phyloP scores from a whole-genome alignment of 2,329 filamentous ascomycete genomes.

The Colletotrichum agaves region DNA sequence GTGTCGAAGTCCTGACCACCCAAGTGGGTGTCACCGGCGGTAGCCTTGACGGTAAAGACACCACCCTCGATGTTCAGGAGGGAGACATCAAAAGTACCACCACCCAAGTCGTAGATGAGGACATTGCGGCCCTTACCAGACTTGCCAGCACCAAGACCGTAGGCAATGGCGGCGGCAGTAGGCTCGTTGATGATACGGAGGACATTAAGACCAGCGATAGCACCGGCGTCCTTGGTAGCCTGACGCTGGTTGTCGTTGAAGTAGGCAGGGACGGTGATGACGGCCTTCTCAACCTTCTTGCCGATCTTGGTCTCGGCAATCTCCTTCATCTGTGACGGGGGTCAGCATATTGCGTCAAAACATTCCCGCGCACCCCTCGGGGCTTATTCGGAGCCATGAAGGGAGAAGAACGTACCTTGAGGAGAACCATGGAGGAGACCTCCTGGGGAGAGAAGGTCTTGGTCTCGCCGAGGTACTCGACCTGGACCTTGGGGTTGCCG shows the following conservation, averaged over 20 bases:
- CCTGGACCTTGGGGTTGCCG: slow-evolving; percentile 90
- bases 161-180: slow-evolving; percentile 96
- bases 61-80: slow-evolving; percentile 98
- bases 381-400: background rate
- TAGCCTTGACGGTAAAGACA: slow-evolving; percentile 99
- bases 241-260: slow-evolving; percentile 99
- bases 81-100: slow-evolving; percentile 99
- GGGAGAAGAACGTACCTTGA: slow-evolving; percentile 75
- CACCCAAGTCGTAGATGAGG: slow-evolving; percentile 99
- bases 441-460: slow-evolving; percentile 98
- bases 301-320: slow-evolving; percentile 98
- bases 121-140: slow-evolving; percentile 98
- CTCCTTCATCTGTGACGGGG: slow-evolving; percentile 87
- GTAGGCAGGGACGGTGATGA: slow-evolving; percentile 98
- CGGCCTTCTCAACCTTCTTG: slow-evolving; percentile 99
- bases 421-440: slow-evolving; percentile 98
- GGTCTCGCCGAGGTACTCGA: slow-evolving; percentile 93
- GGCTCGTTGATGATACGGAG: slow-evolving; percentile 99
- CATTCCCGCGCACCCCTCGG: background rate
- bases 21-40: slow-evolving; percentile 95
- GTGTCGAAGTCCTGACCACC: slow-evolving; percentile 98
- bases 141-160: slow-evolving; percentile 95
- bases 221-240: slow-evolving; percentile 98
- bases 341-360: slow-evolving; percentile 16
- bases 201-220: slow-evolving; percentile 96